Base-by-base conservation (phyloP, 805 yeast species). In the Soucietia sequanensis region DNA sequence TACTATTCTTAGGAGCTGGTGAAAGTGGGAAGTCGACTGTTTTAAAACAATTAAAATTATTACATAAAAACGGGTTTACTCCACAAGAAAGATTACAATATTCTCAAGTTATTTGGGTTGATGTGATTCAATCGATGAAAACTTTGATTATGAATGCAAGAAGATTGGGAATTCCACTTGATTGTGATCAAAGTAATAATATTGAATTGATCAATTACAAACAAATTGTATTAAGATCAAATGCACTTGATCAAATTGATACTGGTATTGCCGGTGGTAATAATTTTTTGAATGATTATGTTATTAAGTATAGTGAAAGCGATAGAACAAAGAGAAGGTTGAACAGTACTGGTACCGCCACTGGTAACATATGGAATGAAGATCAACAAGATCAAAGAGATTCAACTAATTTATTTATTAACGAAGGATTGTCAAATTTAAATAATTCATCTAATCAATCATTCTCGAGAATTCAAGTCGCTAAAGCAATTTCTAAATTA, bases 11-110 rank as follows among this genome's bases (percentile, higher is more conserved):
- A 23, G 96, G 98, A 27, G 86, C 98, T 0, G 98, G 97, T 4
- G 98, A 90, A 55, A 81, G 91, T 33, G 97, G 98, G 5, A 90
- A 90, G 56, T 84, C 95, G 2, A 90, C 98, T 0, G 95, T 90
- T 5, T 63, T 90, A 45, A 90, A 90, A 58, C 97, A 90, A 56
- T 74, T 90, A 79, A 78, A 84, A 47, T 68, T 93, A 12, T 59
- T 89, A 27, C 97, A 93, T 56, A 84, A 87, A 40, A 82, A 84
- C 28, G 95, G 95, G 2, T 93, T 91, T 62, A 69, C 84, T 1
- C 75, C 75, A 32, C 84, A 80, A 43, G 98, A 93, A 58, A 70
- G 95, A 34, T 50, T 69, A 28, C 90, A 85, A 55, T 93, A 89
- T 57, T 59, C 84, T 2, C 89, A 88, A 46, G 86, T 91, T 13